Conservation (phyloP, 352 stramenopile genomes). For the Saprolegnia parasitica region DNA sequence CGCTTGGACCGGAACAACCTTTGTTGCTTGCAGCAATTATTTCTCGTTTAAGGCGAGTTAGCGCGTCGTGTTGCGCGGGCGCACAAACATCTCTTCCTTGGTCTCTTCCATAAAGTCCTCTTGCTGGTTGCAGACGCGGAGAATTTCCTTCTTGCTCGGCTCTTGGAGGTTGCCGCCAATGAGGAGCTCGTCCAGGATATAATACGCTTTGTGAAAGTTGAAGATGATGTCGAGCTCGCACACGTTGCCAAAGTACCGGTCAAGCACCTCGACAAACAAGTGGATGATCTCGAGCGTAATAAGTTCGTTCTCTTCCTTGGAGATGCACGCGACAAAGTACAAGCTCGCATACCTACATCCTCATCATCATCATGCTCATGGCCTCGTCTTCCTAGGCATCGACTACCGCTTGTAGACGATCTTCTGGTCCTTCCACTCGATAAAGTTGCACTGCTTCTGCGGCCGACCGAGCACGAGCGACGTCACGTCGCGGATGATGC, state of each 20-base stretch:
- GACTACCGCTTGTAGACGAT: slow-evolving; percentile 95
- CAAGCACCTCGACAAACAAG: slow-evolving; percentile 97
- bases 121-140: slow-evolving; percentile 84
- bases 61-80: slow-evolving; percentile 54
- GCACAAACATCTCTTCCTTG: slow-evolving; percentile 77
- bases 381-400: neutral
- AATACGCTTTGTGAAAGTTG: slow-evolving; percentile 99
- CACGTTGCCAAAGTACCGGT: slow-evolving; percentile 96
- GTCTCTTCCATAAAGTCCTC: slow-evolving; percentile 89
- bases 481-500: slow-evolving; percentile 87
- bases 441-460: slow-evolving; percentile 90
- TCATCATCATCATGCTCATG: neutral
- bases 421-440: slow-evolving; percentile 98
- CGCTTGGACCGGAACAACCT: slow-evolving; percentile 20
- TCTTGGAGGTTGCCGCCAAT: slow-evolving; percentile 97
- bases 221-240: slow-evolving; percentile 99
- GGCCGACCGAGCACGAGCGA: slow-evolving; percentile 80
- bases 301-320: slow-evolving; percentile 96
- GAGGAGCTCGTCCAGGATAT: slow-evolving; percentile 99
- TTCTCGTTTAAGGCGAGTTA: slow-evolving; percentile 33
- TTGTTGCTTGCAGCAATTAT: slow-evolving; percentile 22
- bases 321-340: slow-evolving; percentile 97
- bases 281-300: slow-evolving; percentile 97
- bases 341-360: slow-evolving; percentile 89
- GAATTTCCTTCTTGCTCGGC: slow-evolving; percentile 89